Evolutionary conservation across 179 eudicot species (phyloP).

Genomic region (Beta macrorhiza): DNA sequence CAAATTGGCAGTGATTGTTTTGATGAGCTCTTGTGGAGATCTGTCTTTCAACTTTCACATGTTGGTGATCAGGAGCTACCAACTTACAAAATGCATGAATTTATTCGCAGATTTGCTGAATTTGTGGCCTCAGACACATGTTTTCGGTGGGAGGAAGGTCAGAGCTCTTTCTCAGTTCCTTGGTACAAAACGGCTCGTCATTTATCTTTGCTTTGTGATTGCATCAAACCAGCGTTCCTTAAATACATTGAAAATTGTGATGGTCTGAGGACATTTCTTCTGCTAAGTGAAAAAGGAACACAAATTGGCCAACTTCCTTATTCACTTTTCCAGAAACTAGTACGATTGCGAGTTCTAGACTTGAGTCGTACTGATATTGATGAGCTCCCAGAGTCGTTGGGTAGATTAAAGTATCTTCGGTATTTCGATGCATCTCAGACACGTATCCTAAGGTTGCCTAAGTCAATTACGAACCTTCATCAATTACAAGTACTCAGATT

Average conservation of each 20-base stretch:
- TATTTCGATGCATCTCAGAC: slow-evolving; percentile 30
- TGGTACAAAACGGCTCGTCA: slow-evolving; percentile 26
- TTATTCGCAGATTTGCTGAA: slow-evolving; percentile 20
- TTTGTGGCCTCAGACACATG: slow-evolving; percentile 11
- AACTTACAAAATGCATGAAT: slow-evolving; percentile 16
- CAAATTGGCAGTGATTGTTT: slow-evolving; percentile 22
- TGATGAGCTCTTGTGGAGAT: slow-evolving; percentile 26
- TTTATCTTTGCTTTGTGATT: slow-evolving; percentile 24
- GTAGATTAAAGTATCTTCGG: slow-evolving; percentile 29
- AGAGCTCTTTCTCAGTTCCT: slow-evolving; percentile 3
- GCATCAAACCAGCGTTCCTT: slow-evolving; percentile 1
- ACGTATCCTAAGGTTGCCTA: slow-evolving; percentile 27
- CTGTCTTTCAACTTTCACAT: slow-evolving; percentile 21
- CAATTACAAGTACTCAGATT: slow-evolving; percentile 29
- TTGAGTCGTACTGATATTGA: slow-evolving; percentile 24
- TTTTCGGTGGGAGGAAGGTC: slow-evolving; percentile 12
- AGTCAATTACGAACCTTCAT: slow-evolving; percentile 22
- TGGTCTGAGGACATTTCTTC: slow-evolving; percentile 32
- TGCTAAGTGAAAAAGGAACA: slow-evolving; percentile 11
- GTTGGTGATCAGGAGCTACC: background rate
- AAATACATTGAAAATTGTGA: slow-evolving; percentile 8
- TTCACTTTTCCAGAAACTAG: slow-evolving; percentile 27
- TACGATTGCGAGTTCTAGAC: slow-evolving; percentile 24
- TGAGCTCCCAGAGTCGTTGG: slow-evolving; percentile 30
- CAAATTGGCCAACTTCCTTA: slow-evolving; percentile 15